Evolutionary conservation across 805 yeast species (phyloP).

Genomic region (Starmerella powellii): DNA sequence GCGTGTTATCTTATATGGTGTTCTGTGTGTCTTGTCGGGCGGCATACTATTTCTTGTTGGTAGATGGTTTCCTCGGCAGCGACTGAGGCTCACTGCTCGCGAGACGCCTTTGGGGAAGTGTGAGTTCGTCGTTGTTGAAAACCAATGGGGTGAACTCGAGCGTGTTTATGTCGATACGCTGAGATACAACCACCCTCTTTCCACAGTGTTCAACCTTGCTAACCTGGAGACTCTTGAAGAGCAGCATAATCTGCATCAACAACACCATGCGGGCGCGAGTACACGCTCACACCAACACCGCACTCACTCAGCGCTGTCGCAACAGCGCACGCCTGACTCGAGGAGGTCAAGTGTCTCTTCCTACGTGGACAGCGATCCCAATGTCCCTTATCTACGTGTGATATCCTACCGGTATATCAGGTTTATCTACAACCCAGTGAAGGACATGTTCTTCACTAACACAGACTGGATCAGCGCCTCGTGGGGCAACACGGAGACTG

Average conservation of each 20-base stretch:
- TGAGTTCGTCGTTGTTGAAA: conserved; percentile 89
- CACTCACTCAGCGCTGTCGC: neutral
- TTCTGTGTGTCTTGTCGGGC: conserved; percentile 44
- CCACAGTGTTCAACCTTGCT: conserved; percentile 43
- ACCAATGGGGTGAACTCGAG: conserved; percentile 77
- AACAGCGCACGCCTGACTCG: neutral
- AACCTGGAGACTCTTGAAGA: conserved; percentile 8
- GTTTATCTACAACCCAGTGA: conserved; percentile 73
- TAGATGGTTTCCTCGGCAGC: conserved; percentile 76
- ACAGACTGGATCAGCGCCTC: conserved; percentile 73
- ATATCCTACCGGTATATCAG: conserved; percentile 75
- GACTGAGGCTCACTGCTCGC: conserved; percentile 35
- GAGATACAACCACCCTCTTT: conserved; percentile 60
- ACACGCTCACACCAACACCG: no score
- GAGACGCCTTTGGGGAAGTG: conserved; percentile 60
- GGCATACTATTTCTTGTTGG: conserved; percentile 65
- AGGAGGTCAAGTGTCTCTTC: conserved; percentile 8
- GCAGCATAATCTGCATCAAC: neutral
- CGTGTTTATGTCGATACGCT: conserved; percentile 44
- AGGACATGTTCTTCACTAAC: conserved; percentile 73
- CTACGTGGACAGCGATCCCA: conserved; percentile 42
- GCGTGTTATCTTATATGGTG: conserved; percentile 39
- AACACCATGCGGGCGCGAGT: neutral
- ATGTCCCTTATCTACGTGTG: conserved; percentile 54
- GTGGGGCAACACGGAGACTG: conserved; percentile 53